Percentiles rank a stretch among this genome's conserved stretches.
Evolutionary conservation across 2,329 filamentous ascomycete genomes (phyloP).

Genomic region (Sporothrix mexicana): DNA sequence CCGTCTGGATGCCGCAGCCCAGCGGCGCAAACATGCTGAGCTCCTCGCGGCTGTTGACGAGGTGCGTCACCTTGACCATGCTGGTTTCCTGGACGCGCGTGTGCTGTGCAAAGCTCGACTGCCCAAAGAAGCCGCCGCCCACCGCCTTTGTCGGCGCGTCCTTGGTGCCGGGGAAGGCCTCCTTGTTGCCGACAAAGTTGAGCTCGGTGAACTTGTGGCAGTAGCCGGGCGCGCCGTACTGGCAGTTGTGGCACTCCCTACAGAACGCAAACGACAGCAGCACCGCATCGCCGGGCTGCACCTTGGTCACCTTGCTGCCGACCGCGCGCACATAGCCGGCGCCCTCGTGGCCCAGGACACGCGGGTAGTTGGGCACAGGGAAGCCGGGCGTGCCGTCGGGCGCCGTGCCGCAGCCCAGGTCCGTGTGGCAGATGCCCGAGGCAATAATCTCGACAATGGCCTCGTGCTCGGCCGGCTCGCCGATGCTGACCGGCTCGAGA

Average conservation of each 20-base stretch:
- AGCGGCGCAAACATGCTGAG: slow-evolving; percentile 8
- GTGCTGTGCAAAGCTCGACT: slow-evolving; percentile 4
- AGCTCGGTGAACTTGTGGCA: slow-evolving; percentile 17
- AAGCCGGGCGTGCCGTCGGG: background rate
- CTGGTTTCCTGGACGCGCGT: background rate
- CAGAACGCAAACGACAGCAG: slow-evolving; percentile 1
- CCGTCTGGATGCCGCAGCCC: slow-evolving; percentile 2
- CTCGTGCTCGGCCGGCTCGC: background rate
- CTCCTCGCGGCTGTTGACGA: slow-evolving; percentile 9
- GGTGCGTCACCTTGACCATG: slow-evolving; percentile 10
- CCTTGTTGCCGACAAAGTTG: slow-evolving; percentile 5
- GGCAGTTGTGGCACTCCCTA: background rate
- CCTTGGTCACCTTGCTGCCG: slow-evolving; percentile 8
- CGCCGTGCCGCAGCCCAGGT: background rate
- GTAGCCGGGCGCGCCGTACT: background rate
- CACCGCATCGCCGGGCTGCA: background rate
- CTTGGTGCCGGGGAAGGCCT: slow-evolving; percentile 6
- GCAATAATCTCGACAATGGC: slow-evolving; percentile 8
- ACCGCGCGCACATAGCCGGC: background rate
- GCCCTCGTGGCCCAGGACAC: slow-evolving; percentile 11
- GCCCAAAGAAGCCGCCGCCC: background rate
- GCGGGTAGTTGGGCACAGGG: slow-evolving; percentile 1
- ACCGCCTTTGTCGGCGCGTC: background rate
- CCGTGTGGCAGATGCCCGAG: slow-evolving; percentile 3
- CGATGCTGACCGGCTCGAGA: slow-evolving; percentile 5